Evolutionary conservation across 169 alveolate species (phyloP), one percentile per base, ranked within the genome.

Genomic region (Cryptosporidium canis): DNA sequence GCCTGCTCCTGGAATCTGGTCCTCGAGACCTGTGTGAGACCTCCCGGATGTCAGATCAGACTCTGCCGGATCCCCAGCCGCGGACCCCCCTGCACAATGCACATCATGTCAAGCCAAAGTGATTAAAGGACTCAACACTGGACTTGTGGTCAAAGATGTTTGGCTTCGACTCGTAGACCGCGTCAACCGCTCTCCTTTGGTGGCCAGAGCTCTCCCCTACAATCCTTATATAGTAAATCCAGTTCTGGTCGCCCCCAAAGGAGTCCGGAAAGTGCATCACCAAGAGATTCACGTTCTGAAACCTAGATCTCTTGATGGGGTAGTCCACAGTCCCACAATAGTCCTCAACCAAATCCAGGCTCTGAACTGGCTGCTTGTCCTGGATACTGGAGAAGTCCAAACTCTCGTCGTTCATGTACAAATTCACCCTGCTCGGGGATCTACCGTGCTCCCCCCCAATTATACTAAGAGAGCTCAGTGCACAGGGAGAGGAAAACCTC

Each of bases 401-500:
- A 67, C 72, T 91, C 53, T 93, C 96, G 45, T 90, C 77, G 83
- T 93, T 91, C 7, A 92, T 84, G 66, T 68, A 93, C 35, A 93
- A 48, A 68, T 92, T 93, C 63, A 92, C 83, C 24, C 66, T 67
- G 39, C 70, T 82, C 7, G 96, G 96, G n/a, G 92, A 91, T 9
- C 61, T 85, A 7, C 94, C 95, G 21, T 85, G 66, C 12, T 91
- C 95, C 9, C 96, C 96, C 12, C 96, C 96, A 33, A 93, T 93
- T 53, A 93, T 85, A 41, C 67, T 83, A 11, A 93, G 56, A 45
- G 94, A 90, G 41, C 51, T 14, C 65, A 92, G 93, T 65, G 92
- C 90, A 83, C 96, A 93, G 2, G 95, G 96, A 14, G 94, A 85
- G 7, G 83, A 31, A 31, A 51, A 61, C 11, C 31, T 55, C 11